Evolutionary conservation across 345 rosid species (phyloP).

Genomic region (Populus nigra): DNA sequence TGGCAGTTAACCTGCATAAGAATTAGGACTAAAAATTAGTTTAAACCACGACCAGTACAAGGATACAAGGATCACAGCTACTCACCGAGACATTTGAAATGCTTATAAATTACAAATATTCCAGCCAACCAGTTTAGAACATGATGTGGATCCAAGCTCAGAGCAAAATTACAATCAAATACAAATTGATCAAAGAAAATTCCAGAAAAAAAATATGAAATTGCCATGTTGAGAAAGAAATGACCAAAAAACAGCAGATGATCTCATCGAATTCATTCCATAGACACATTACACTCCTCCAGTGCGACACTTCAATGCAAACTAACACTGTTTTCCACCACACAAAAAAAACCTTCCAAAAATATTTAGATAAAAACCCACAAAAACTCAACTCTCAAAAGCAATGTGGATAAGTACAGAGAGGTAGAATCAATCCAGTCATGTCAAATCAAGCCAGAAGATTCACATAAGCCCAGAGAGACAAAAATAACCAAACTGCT

Average conservation of each 20-base stretch:
- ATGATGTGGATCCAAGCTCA: background rate
- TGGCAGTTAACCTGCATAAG: slow-evolving; percentile 17
- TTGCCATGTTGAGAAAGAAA: background rate
- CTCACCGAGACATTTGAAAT: background rate
- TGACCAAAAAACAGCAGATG: background rate
- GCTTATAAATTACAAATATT: background rate
- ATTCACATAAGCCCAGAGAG: background rate
- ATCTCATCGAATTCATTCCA: background rate
- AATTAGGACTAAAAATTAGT: background rate
- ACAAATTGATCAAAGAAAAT: too few relatives aligned
- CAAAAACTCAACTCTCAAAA: background rate
- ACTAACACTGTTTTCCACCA: background rate
- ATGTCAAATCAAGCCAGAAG: background rate
- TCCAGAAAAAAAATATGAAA: background rate
- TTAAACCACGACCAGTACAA: background rate
- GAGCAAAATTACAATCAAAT: background rate
- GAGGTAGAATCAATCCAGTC: background rate
- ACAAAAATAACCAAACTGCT: background rate
- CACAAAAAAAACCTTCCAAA: background rate
- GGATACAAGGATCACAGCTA: background rate
- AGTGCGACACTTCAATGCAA: slow-evolving; percentile 4
- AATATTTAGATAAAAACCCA: background rate
- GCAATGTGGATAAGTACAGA: background rate
- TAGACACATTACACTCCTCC: background rate
- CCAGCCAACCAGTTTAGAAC: background rate